These are phyloP conservation scores for Trametes polyzona DNA, from an alignment of 1,284 basidiomycete species.

Conservation along the genomic window DNA sequence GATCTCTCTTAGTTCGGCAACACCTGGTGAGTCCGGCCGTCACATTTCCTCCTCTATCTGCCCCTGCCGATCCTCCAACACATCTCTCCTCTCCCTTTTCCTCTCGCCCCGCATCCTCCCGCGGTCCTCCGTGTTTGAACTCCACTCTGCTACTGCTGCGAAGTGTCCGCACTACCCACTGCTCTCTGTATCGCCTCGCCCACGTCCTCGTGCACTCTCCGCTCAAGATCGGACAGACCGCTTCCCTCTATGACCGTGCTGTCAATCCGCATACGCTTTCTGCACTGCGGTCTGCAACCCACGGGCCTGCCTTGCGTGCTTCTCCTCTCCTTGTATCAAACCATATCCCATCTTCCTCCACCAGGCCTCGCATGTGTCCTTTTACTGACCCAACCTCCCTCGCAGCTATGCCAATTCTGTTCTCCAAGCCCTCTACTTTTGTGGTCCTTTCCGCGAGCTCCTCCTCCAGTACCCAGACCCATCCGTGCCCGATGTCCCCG, in stretches of 20 bases:
- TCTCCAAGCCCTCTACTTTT: conserved; percentile 93
- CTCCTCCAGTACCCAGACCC: conserved; percentile 62
- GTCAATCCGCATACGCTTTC: background rate
- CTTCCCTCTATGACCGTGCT: background rate
- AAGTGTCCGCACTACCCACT: no score
- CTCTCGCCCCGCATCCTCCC: no score
- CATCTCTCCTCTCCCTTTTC: background rate
- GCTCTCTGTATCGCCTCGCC: no score
- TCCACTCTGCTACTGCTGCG: no score
- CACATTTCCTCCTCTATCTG: background rate
- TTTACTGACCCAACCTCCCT: background rate
- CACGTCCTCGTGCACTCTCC: no score
- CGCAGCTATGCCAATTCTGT: conserved; percentile 96
- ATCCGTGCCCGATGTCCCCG: conserved; percentile 40
- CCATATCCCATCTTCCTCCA: background rate
- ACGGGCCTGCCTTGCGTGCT: background rate
- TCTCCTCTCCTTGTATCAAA: background rate
- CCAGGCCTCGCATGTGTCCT: background rate
- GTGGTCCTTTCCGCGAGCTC: conserved; percentile 80
- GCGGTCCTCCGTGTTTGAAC: no score
- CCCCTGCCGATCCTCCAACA: background rate
- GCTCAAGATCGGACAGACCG: background rate
- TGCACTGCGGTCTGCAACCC: background rate
- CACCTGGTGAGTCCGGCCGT: conserved; percentile 62
- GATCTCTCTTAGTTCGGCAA: conserved; percentile 69